A percentile compares a stretch with the other conserved stretches of the same genome.
Evolutionary conservation across 2,329 filamentous ascomycete genomes (phyloP).

Genomic region (Pseudocercospora crystallina): DNA sequence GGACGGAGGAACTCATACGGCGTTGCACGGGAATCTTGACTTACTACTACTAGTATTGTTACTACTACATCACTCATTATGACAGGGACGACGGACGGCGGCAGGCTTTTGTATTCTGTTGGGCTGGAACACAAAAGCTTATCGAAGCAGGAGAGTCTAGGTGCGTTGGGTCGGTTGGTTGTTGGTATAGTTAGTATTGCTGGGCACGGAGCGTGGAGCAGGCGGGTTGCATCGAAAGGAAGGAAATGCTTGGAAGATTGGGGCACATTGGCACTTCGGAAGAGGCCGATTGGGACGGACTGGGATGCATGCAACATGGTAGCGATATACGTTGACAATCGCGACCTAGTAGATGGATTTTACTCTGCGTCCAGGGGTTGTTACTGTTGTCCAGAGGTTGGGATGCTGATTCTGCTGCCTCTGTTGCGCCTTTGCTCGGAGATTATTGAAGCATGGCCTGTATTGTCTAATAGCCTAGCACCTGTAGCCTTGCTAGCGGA

Average conservation of each 20-base stretch:
- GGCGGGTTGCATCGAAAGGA: background rate
- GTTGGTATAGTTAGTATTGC: background rate
- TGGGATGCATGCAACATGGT: too few relatives aligned
- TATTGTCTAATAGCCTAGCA: too few relatives aligned
- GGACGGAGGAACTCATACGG: background rate
- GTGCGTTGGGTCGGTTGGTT: background rate
- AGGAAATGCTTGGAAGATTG: background rate
- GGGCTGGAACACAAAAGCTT: background rate
- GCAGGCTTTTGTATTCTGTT: slow-evolving; percentile 1
- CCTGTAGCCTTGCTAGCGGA: too few relatives aligned
- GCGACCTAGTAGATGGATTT: too few relatives aligned
- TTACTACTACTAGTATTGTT: slow-evolving; percentile 1
- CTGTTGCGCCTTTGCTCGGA: too few relatives aligned
- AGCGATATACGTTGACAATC: too few relatives aligned
- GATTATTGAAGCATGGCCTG: too few relatives aligned
- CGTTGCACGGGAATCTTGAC: background rate
- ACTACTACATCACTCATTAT: background rate
- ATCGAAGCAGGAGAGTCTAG: background rate
- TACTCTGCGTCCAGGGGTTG: too few relatives aligned
- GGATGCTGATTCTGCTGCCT: too few relatives aligned
- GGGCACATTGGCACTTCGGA: too few relatives aligned
- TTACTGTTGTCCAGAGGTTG: too few relatives aligned
- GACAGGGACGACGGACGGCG: background rate
- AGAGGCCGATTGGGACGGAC: too few relatives aligned
- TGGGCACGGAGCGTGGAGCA: background rate